Percentiles rank a stretch among this genome's conserved stretches.
Evolutionary conservation across 495 filamentous ascomycete genomes (phyloP).

Genomic region (Penicillium daleae): DNA sequence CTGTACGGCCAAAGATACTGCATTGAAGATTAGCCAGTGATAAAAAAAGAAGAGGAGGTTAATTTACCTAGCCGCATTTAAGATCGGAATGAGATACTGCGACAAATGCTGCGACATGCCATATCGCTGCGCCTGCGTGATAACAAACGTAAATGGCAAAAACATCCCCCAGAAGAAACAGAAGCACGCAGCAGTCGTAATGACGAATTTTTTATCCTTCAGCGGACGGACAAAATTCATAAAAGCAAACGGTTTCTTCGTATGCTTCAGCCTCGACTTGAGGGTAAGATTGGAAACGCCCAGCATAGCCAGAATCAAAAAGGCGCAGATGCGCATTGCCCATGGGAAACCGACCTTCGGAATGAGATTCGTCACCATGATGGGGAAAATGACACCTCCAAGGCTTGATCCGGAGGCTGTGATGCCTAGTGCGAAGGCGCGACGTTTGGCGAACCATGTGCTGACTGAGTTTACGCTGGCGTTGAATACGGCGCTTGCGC

Average conservation of each 20-base stretch:
- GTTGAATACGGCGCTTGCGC: constrained; percentile 66
- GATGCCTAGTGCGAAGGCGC: constrained; percentile 71
- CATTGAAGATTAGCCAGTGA: background rate
- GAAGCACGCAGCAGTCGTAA: constrained; percentile 56
- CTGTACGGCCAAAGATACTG: constrained; percentile 71
- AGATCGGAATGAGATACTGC: constrained; percentile 69
- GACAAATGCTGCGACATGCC: constrained; percentile 64
- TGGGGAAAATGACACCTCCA: constrained; percentile 55
- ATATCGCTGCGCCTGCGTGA: constrained; percentile 56
- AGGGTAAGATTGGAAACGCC: constrained; percentile 65
- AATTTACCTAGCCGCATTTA: constrained; percentile 73
- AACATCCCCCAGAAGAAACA: constrained; percentile 75
- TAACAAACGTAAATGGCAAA: constrained; percentile 74
- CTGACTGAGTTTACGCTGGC: constrained; percentile 58
- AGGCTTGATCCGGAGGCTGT: constrained; percentile 68
- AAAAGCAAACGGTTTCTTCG: constrained; percentile 54
- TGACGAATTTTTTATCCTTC: constrained; percentile 56
- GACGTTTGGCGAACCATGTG: constrained; percentile 69
- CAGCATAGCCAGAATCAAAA: constrained; percentile 68
- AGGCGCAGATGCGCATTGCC: constrained; percentile 71
- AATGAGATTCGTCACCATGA: constrained; percentile 70
- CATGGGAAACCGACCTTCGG: constrained; percentile 68
- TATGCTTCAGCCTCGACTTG: constrained; percentile 64
- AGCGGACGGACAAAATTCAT: constrained; percentile 63
- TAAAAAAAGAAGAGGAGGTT: constrained; percentile 3